These are phyloP conservation scores for Ceratonia siliqua DNA, from an alignment of 306 rosid species.

Conservation along the genomic window DNA sequence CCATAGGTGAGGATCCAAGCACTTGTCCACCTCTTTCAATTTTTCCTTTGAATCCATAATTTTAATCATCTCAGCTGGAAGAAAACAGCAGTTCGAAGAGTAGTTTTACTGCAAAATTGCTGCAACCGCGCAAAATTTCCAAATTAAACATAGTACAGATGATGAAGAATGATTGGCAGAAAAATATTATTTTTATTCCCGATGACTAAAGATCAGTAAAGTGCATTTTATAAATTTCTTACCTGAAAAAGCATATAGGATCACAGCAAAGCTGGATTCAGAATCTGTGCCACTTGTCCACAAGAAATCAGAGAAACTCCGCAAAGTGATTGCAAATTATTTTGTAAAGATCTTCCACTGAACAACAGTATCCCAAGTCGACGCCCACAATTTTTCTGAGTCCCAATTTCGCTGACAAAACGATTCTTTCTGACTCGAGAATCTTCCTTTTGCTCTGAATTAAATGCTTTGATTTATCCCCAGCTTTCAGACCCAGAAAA, in stretches of 20 bases:
- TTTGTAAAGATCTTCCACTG: constrained; percentile 5
- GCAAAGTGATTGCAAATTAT: constrained; percentile 26
- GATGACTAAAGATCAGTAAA: constrained; percentile 11
- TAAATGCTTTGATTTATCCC: neutral
- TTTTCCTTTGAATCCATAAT: constrained; percentile 70
- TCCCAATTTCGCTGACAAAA: constrained; percentile 34
- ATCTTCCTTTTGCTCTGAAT: constrained; percentile 10
- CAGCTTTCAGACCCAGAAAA: no score
- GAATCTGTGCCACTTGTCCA: constrained; percentile 35
- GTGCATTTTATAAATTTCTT: constrained; percentile 26
- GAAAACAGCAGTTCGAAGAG: neutral
- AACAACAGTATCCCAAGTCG: constrained; percentile 16
- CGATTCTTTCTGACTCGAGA: constrained; percentile 32
- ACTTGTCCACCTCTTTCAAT: constrained; percentile 53
- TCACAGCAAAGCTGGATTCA: constrained; percentile 32
- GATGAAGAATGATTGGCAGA: neutral
- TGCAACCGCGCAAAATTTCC: constrained; percentile 26
- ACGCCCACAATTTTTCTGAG: constrained; percentile 4
- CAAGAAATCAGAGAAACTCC: constrained; percentile 26
- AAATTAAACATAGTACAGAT: constrained; percentile 15
- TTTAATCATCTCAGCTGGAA: constrained; percentile 49
- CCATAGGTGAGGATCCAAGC: constrained; percentile 83
- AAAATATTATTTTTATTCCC: neutral
- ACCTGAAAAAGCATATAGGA: constrained; percentile 51
- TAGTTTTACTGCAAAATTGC: constrained; percentile 39